Evolutionary conservation across 2,329 filamentous ascomycete species (phyloP).

Genomic region (Diaporthe sp.): DNA sequence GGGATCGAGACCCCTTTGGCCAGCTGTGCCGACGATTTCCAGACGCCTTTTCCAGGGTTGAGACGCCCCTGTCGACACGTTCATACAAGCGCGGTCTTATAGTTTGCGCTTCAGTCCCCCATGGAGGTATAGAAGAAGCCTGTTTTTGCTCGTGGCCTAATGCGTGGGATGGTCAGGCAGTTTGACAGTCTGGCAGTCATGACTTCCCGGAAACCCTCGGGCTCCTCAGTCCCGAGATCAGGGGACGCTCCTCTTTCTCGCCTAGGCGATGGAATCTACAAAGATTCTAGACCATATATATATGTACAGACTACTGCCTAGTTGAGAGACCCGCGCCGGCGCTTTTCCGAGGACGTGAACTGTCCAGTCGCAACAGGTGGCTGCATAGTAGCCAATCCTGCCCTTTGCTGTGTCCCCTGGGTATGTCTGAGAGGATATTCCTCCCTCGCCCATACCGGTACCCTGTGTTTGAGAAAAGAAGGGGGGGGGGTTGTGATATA

Average conservation of each 20-base stretch:
- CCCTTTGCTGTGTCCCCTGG: not conserved
- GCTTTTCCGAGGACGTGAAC: not conserved
- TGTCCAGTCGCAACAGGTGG: slow-evolving; percentile 16
- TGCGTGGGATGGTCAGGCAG: not conserved
- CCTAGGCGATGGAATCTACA: slow-evolving; percentile 1
- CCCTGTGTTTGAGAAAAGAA: too few relatives aligned
- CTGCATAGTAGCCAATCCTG: not conserved
- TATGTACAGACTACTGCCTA: not conserved
- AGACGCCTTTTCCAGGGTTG: slow-evolving; percentile 3
- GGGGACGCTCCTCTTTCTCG: not conserved
- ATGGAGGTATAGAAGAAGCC: not conserved
- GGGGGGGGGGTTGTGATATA: not conserved
- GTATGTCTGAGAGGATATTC: not conserved
- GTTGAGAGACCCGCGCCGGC: not conserved
- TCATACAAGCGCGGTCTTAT: not conserved
- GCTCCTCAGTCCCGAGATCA: slow-evolving; percentile 10
- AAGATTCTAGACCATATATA: slow-evolving; percentile 11
- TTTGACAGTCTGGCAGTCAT: not conserved
- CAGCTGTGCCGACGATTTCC: slow-evolving; percentile 18
- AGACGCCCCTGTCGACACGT: not conserved
- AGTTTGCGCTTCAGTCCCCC: not conserved
- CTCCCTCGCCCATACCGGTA: too few relatives aligned
- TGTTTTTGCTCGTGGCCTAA: not conserved
- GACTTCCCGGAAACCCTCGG: not conserved
- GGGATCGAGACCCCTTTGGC: slow-evolving; percentile 14